phyloP scores from a whole-genome alignment of 148 eudicot genomes.

The Cornus controversa region DNA sequence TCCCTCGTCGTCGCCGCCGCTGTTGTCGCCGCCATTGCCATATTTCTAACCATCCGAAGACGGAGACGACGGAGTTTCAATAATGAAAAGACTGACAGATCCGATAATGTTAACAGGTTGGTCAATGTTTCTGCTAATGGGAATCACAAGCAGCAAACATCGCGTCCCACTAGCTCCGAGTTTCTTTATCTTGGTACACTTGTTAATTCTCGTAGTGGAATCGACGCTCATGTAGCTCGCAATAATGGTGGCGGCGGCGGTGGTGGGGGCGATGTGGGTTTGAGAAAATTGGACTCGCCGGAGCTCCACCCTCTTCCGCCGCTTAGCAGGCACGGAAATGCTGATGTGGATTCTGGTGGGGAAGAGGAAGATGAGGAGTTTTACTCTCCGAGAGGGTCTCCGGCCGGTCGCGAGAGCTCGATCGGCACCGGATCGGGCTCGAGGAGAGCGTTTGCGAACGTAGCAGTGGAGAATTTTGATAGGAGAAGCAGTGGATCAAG shows the following conservation, averaged over 20 bases:
- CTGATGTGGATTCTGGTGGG: slow-evolving; percentile 13
- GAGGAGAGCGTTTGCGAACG: slow-evolving; percentile 45
- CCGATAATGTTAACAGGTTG: slow-evolving; percentile 19
- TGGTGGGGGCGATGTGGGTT: neutral
- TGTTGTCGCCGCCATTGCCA: slow-evolving; percentile 46
- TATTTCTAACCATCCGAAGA: slow-evolving; percentile 54
- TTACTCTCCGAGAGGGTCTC: slow-evolving; percentile 83
- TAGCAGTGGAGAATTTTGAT: slow-evolving; percentile 34
- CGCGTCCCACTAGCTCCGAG: slow-evolving; percentile 73
- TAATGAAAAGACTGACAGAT: slow-evolving; percentile 30
- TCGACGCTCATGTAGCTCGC: slow-evolving; percentile 4
- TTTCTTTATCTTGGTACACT: slow-evolving; percentile 80
- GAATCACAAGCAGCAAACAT: slow-evolving; percentile 39
- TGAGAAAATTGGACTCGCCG: slow-evolving; percentile 71
- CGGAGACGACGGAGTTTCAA: slow-evolving; percentile 14
- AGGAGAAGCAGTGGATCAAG: slow-evolving; percentile 25
- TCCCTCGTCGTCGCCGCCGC: slow-evolving; percentile 52
- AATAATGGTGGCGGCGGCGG: slow-evolving; percentile 6
- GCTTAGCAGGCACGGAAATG: slow-evolving; percentile 33
- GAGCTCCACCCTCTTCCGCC: slow-evolving; percentile 94
- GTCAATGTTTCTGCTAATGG: neutral
- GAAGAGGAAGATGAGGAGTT: slow-evolving; percentile 74
- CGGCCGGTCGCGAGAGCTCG: slow-evolving; percentile 61
- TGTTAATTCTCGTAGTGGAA: slow-evolving; percentile 34
- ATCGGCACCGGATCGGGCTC: slow-evolving; percentile 53